phyloP scores from a whole-genome alignment of 202 grass and related monocot species.

The Brachypodium distachyon region DNA sequence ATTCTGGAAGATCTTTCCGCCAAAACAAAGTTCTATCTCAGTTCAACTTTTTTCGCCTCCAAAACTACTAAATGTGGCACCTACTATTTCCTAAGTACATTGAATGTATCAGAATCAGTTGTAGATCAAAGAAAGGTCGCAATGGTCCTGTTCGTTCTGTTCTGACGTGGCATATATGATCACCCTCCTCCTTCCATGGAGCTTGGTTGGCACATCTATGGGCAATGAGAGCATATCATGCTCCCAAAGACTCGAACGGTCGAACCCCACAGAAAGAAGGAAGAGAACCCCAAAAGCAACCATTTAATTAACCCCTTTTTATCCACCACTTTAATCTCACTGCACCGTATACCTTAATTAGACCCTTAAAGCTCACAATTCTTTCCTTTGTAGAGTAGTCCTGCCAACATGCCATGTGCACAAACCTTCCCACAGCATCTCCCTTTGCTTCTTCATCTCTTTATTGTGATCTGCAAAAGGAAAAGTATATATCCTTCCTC shows the following conservation, averaged over 20 bases:
- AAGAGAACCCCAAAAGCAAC: slow-evolving; percentile 8
- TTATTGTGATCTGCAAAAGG: slow-evolving; percentile 25
- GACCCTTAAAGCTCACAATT: slow-evolving; percentile 30
- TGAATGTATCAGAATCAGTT: not conserved
- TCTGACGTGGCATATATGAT: slow-evolving; percentile 39
- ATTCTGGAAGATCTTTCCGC: not conserved
- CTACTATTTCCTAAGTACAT: not conserved
- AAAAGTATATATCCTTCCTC: slow-evolving; percentile 26
- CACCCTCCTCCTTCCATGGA: not conserved
- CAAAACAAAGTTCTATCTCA: not conserved
- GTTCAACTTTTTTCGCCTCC: not conserved
- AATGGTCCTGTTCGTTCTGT: not conserved
- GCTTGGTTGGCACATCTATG: slow-evolving; percentile 21
- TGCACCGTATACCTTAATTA: not conserved
- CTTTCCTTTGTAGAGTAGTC: slow-evolving; percentile 30
- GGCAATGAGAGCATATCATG: slow-evolving; percentile 34
- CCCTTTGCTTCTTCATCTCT: slow-evolving; percentile 28
- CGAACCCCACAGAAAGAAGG: slow-evolving; percentile 15
- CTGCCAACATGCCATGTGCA: slow-evolving; percentile 61
- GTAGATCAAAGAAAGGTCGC: not conserved
- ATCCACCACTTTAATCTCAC: slow-evolving; percentile 11
- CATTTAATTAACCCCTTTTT: slow-evolving; percentile 7
- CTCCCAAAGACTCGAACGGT: too few relatives aligned
- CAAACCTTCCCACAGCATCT: slow-evolving; percentile 22
- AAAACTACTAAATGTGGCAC: slow-evolving; percentile 1